Conservation (phyloP, 129 eudicot species). For the Flaveria trinervia region DNA sequence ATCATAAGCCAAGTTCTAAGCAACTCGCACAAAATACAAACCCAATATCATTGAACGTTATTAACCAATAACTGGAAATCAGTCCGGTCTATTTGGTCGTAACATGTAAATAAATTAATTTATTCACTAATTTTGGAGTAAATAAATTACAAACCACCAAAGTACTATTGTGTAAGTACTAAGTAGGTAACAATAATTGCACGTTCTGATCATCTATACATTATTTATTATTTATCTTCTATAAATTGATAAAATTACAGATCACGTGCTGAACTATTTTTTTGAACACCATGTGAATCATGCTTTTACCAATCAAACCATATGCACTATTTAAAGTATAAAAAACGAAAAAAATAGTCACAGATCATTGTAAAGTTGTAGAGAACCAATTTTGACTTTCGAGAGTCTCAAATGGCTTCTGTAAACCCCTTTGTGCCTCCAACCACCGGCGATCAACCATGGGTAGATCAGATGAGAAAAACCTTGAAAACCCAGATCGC, state of each 20-base stretch:
- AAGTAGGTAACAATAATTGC: no score
- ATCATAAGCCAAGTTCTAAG: no score
- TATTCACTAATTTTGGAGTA: no score
- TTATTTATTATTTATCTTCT: no score
- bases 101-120: no score
- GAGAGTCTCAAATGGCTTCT: constrained; percentile 17
- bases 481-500: constrained; percentile 32
- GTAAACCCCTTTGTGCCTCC: constrained; percentile 23
- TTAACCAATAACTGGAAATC: no score
- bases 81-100: no score
- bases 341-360: neutral
- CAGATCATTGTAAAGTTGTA: neutral
- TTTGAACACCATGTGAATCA: constrained; percentile 14
- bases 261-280: neutral
- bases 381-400: neutral
- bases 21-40: no score
- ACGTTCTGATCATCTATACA: no score
- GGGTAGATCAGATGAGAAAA: constrained; percentile 39
- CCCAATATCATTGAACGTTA: no score
- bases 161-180: no score
- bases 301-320: neutral
- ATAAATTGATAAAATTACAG: neutral
- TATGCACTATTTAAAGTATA: neutral
- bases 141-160: no score
- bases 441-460: constrained; percentile 28